These are phyloP conservation scores for Adansonia digitata DNA, from an alignment of 345 rosid genomes.

Conservation along the genomic window DNA sequence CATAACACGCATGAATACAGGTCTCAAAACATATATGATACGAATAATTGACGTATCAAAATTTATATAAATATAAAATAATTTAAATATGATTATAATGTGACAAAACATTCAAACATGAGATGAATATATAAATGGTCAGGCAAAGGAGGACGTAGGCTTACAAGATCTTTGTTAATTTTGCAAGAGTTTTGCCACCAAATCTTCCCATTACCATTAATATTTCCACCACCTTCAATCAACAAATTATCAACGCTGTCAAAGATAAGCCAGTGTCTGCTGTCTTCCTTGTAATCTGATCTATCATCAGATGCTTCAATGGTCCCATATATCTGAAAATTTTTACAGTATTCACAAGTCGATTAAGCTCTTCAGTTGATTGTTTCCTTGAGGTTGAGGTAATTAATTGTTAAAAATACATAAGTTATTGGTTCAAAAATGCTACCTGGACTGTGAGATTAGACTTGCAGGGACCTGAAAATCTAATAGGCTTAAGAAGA, in stretches of 20 bases:
- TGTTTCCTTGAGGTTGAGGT: background rate
- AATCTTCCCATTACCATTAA: conserved; percentile 71
- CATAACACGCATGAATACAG: too few relatives aligned
- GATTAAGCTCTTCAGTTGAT: background rate
- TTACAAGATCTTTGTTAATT: conserved; percentile 54
- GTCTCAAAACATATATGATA: too few relatives aligned
- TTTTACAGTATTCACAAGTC: too few relatives aligned
- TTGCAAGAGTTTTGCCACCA: conserved; percentile 97
- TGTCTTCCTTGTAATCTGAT: conserved; percentile 47
- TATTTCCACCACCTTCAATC: conserved; percentile 58
- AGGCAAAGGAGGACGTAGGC: too few relatives aligned
- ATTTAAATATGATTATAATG: too few relatives aligned
- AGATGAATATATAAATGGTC: too few relatives aligned
- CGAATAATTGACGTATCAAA: too few relatives aligned
- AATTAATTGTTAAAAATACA: background rate
- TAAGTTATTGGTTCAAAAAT: background rate
- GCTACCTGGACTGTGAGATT: conserved; percentile 43
- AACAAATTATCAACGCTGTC: conserved; percentile 36
- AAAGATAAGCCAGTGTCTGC: conserved; percentile 56
- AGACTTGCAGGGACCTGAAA: conserved; percentile 71
- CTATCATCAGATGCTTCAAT: conserved; percentile 50
- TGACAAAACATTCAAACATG: too few relatives aligned
- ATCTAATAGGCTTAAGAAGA: conserved; percentile 38
- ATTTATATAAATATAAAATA: too few relatives aligned
- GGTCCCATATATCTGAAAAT: conserved; percentile 51